Percentiles rank a stretch among this genome's conserved stretches.
Conservation (phyloP, 495 filamentous ascomycete species). For the Penicillium manginii region DNA sequence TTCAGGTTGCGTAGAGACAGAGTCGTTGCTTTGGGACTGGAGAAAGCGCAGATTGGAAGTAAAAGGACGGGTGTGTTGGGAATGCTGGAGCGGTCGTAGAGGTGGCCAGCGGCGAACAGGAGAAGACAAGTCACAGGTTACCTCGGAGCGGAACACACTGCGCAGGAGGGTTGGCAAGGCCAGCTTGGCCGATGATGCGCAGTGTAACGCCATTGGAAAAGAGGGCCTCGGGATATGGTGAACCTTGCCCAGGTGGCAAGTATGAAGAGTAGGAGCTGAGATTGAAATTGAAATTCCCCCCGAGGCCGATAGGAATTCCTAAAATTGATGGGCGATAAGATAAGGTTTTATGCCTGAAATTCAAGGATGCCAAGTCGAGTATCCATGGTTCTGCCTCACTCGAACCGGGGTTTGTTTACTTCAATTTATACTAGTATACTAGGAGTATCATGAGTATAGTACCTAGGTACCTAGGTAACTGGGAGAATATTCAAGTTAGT, state of each 20-base stretch:
- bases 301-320: background rate
- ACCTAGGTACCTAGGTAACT: too few relatives aligned
- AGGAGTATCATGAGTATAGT: too few relatives aligned
- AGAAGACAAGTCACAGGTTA: conserved; percentile 16
- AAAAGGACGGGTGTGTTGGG: conserved; percentile 18
- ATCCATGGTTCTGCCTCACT: background rate
- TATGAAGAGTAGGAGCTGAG: background rate
- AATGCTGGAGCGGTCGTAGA: conserved; percentile 4
- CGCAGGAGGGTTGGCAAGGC: conserved; percentile 29
- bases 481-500: too few relatives aligned
- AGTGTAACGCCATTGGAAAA: conserved; percentile 25
- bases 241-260: background rate
- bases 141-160: conserved; percentile 29
- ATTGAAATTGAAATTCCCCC: background rate
- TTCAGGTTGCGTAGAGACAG: background rate
- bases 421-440: too few relatives aligned
- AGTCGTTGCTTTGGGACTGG: background rate
- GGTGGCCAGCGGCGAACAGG: conserved; percentile 1
- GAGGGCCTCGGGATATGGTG: background rate
- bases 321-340: conserved; percentile 26
- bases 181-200: conserved; percentile 28
- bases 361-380: background rate
- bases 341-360: background rate
- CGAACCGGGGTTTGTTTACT: too few relatives aligned
- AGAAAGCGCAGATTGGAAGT: conserved; percentile 6